phyloP scores from a whole-genome alignment of 2,329 filamentous ascomycete genomes.

The Anthostomella pinea region DNA sequence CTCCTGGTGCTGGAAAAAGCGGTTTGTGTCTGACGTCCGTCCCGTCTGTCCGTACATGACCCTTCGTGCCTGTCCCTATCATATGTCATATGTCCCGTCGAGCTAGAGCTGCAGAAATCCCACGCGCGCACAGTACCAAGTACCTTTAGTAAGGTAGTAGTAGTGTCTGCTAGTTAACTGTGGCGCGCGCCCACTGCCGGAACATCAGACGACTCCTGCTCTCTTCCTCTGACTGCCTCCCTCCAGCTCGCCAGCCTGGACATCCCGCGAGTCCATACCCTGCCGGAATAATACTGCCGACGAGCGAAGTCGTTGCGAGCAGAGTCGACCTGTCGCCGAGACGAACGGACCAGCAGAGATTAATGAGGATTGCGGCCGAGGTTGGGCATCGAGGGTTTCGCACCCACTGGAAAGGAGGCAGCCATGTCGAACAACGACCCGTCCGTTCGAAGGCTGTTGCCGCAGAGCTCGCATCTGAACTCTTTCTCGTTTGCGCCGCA shows the following conservation, averaged over 20 bases:
- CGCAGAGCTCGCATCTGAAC: constrained; percentile 68
- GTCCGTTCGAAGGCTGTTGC: constrained; percentile 59
- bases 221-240: not conserved
- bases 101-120: not conserved
- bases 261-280: not conserved
- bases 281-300: constrained; percentile 6
- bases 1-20: constrained; percentile 16
- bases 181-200: constrained; percentile 6
- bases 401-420: constrained; percentile 15
- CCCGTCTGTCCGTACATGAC: not conserved
- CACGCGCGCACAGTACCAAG: not conserved
- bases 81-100: no score
- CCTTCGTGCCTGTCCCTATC: not conserved
- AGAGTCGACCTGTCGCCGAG: constrained; percentile 6
- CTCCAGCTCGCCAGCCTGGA: no score
- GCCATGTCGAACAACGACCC: constrained; percentile 64
- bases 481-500: constrained; percentile 73
- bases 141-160: no score
- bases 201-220: constrained; percentile 4
- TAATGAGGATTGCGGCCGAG: constrained; percentile 14
- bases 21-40: constrained; percentile 12
- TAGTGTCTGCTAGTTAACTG: no score
- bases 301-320: no score
- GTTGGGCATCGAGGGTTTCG: constrained; percentile 16
- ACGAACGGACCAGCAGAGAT: constrained; percentile 14